A percentile compares a stretch with the other conserved stretches of the same genome.
These are phyloP conservation scores for Fomitiporia mediterranea DNA, from an alignment of 1,284 basidiomycete species.

Conservation along the genomic window DNA sequence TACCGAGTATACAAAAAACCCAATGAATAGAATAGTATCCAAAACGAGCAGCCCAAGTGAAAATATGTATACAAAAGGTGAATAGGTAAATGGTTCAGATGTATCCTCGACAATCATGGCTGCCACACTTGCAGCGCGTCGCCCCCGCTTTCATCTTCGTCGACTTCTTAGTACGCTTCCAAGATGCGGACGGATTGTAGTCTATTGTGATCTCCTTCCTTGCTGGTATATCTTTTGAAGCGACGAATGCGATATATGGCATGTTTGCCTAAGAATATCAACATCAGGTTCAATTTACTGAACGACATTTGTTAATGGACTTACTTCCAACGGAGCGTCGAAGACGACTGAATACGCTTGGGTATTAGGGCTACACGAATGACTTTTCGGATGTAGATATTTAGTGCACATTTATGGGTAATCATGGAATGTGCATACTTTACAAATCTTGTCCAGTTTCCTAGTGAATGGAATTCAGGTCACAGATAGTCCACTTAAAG, in stretches of 20 bases:
- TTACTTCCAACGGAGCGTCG: constrained; percentile 52
- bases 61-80: neutral
- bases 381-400: constrained; percentile 34
- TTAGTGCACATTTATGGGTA: neutral
- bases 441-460: constrained; percentile 14
- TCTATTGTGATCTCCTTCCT: constrained; percentile 58
- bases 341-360: constrained; percentile 53
- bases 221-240: constrained; percentile 42
- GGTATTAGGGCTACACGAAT: constrained; percentile 61
- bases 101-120: constrained; percentile 14
- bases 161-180: neutral
- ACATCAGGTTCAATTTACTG: neutral
- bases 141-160: constrained; percentile 24
- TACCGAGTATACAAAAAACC: too few species aligned
- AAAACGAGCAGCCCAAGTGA: neutral
- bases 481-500: neutral
- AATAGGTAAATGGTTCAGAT: neutral
- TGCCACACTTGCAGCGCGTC: constrained; percentile 12
- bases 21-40: too few species aligned
- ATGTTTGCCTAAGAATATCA: constrained; percentile 41
- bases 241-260: constrained; percentile 57
- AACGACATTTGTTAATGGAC: constrained; percentile 19
- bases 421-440: neutral
- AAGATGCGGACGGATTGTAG: constrained; percentile 43
- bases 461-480: neutral